Percentiles rank a stretch among this genome's conserved stretches.
Conservation (phyloP, 2,329 filamentous ascomycete genomes). For the Tolypocladium inflatum region DNA sequence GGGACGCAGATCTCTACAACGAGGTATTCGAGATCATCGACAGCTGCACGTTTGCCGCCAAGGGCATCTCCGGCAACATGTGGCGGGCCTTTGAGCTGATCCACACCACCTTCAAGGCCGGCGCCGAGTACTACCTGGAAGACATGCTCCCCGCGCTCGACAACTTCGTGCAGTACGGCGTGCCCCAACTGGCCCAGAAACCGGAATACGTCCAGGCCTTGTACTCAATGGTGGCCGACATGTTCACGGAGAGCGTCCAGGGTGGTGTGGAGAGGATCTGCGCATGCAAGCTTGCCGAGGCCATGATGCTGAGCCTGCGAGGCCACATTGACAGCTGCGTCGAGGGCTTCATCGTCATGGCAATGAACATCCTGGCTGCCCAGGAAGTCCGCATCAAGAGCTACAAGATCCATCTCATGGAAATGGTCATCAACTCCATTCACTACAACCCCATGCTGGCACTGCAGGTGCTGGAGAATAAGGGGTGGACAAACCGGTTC, state of each 20-base stretch:
- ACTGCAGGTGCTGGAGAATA: slow-evolving; percentile 78
- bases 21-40: slow-evolving; percentile 99
- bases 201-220: slow-evolving; percentile 80
- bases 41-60: slow-evolving; percentile 96
- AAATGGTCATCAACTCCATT: slow-evolving; percentile 96
- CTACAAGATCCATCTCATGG: slow-evolving; percentile 93
- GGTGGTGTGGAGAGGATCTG: slow-evolving; percentile 92
- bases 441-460: slow-evolving; percentile 91
- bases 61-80: slow-evolving; percentile 92
- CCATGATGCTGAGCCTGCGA: slow-evolving; percentile 90
- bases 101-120: slow-evolving; percentile 92
- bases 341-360: slow-evolving; percentile 78
- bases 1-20: slow-evolving; percentile 76
- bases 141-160: slow-evolving; percentile 97
- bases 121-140: slow-evolving; percentile 92
- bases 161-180: slow-evolving; percentile 94
- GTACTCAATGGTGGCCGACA: slow-evolving; percentile 88
- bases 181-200: slow-evolving; percentile 69
- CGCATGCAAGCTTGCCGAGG: slow-evolving; percentile 93
- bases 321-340: slow-evolving; percentile 84
- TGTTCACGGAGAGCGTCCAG: slow-evolving; percentile 88
- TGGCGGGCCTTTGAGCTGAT: slow-evolving; percentile 98
- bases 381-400: slow-evolving; percentile 82
- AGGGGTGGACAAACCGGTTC: slow-evolving; percentile 97
- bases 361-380: slow-evolving; percentile 70